These are phyloP conservation scores for Acacia acuminata DNA, from an alignment of 306 rosid genomes.

Conservation along the genomic window DNA sequence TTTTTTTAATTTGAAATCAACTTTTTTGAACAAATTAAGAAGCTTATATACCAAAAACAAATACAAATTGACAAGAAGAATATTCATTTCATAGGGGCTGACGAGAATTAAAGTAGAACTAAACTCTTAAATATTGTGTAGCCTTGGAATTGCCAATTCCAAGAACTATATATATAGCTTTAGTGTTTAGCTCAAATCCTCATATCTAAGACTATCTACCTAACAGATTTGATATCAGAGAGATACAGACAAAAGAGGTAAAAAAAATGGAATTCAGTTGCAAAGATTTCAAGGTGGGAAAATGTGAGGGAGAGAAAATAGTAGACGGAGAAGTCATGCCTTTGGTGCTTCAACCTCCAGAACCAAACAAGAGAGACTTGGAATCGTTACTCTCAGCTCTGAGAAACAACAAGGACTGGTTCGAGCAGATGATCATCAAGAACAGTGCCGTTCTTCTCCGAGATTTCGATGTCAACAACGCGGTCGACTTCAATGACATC, in stretches of 20 bases:
- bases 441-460: slow-evolving; percentile 78
- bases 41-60: background rate
- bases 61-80: background rate
- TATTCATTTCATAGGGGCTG: background rate
- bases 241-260: background rate
- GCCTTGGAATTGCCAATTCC: slow-evolving; percentile 5
- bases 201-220: background rate
- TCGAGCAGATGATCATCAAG: slow-evolving; percentile 71
- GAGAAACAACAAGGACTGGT: slow-evolving; percentile 67
- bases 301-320: slow-evolving; percentile 70
- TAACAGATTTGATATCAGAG: background rate
- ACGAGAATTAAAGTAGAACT: background rate
- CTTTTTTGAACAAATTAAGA: background rate
- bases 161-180: background rate
- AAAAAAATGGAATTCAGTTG: slow-evolving; percentile 52
- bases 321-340: slow-evolving; percentile 84
- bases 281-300: slow-evolving; percentile 74
- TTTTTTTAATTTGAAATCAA: too few species aligned
- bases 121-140: background rate
- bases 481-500: slow-evolving; percentile 72
- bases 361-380: slow-evolving; percentile 37
- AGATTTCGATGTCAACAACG: slow-evolving; percentile 60
- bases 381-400: slow-evolving; percentile 54
- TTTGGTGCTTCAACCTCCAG: slow-evolving; percentile 63
- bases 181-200: slow-evolving; percentile 1